These are phyloP conservation scores for Emericellopsis cladophorae DNA, from an alignment of 2,329 filamentous ascomycete species.

Conservation along the genomic window DNA sequence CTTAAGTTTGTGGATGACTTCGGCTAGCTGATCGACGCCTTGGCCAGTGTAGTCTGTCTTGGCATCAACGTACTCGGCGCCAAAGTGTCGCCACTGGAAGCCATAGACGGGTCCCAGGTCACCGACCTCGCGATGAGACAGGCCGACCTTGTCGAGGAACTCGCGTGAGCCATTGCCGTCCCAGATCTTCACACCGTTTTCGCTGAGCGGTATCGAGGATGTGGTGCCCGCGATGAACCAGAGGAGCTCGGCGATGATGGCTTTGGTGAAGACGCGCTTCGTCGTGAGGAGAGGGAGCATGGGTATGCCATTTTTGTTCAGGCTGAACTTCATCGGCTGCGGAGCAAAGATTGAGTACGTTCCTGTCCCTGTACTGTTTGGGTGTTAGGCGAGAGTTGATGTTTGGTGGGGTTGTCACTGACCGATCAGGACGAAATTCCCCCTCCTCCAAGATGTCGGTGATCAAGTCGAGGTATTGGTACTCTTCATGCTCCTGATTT, in stretches of 20 bases:
- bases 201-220: slow-evolving; percentile 62
- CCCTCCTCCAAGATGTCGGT: slow-evolving; percentile 70
- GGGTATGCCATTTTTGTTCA: slow-evolving; percentile 47
- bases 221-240: slow-evolving; percentile 90
- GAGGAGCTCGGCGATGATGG: slow-evolving; percentile 82
- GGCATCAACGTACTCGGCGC: slow-evolving; percentile 73
- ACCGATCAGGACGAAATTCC: slow-evolving; percentile 83
- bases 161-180: slow-evolving; percentile 89
- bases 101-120: slow-evolving; percentile 94
- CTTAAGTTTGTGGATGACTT: slow-evolving; percentile 77
- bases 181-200: slow-evolving; percentile 89
- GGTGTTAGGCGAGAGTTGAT: not conserved
- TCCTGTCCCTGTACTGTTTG: slow-evolving; percentile 74
- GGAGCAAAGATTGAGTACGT: slow-evolving; percentile 86
- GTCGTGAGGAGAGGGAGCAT: slow-evolving; percentile 91
- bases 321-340: slow-evolving; percentile 71
- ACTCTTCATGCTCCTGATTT: slow-evolving; percentile 54
- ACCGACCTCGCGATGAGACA: slow-evolving; percentile 69
- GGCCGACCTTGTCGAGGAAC: slow-evolving; percentile 76
- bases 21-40: slow-evolving; percentile 85
- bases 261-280: slow-evolving; percentile 87
- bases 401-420: slow-evolving; percentile 8
- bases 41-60: slow-evolving; percentile 73
- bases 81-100: slow-evolving; percentile 98
- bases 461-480: slow-evolving; percentile 87